Base-by-base conservation (phyloP, 345 rosid genomes). In the Hypericum perforatum region DNA sequence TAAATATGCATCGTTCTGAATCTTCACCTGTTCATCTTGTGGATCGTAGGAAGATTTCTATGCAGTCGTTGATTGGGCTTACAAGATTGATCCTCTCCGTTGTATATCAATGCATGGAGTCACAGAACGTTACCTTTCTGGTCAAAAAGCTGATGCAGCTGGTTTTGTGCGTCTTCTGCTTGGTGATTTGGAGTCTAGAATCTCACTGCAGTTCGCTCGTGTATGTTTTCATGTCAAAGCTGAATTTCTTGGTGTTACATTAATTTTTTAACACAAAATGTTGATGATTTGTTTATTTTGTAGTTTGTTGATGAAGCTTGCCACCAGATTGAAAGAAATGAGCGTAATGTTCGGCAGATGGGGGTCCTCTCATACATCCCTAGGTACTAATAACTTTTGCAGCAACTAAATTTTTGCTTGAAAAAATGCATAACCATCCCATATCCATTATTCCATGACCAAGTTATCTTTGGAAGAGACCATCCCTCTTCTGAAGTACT, bases 41-140 rank as follows among this genome's bases (percentile, higher is more conserved):
- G 61, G 52, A 56, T 56, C 68, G 49, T 65, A 92, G 98, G 97
- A 92, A 70, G 98, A 92, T 70, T 92, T 92, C 63, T 88, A 79
- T 75, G 96, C 98, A 63, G 95, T 92, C 59, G 95, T 92, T 63
- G 98, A 92, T 73, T 92, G 98, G 98, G 98, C 98, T 45, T 92
- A 92, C 76, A 92, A 85, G 74, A 85, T 85, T 43, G 98, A 92
- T 68, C 97, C 98, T 56, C 70, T 92, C 43, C 91, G 94, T 49
- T 88, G 98, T 85, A 85, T 92, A 76, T 92, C 98, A 57, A 88
- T 92, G 96, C 94, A 88, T 78, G 98, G 98, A 60, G 85, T 85
- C 65, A 92, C 98, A 43, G 96, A 92, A 65, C 81, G 86, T 36
- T 92, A 88, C 72, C 86, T 88, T 47, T 92, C 99, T 67, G 94